Evolutionary conservation across 2,329 filamentous ascomycete genomes (phyloP), one percentile per base, ranked within the genome.

Genomic region (Arthrobotrys musiformis): DNA sequence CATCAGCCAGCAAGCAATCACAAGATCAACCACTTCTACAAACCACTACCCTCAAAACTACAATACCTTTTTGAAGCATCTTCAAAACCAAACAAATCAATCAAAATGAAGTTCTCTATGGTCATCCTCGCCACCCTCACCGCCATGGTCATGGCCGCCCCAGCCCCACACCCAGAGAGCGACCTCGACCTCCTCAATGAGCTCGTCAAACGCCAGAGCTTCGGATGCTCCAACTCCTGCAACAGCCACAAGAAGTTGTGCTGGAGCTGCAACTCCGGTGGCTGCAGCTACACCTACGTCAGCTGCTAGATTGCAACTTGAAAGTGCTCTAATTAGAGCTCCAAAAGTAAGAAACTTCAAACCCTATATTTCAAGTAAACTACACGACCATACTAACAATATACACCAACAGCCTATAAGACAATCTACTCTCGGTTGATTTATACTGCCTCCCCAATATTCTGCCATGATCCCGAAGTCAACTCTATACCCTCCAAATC

Each of bases 31-130:
- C 9, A 46, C 35, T 4, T 28, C 37, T 26, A n/a, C 26, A 33
- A 46, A 35, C 54, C 15, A 61, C 8, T 22, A 48, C 42, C 28
- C 35, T 24, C 13, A 40, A 54, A 11, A 46, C 5, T 26, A 4
- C n/a, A 56, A n/a, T 4, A 37, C 15, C 7, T 58, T 19, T 58
- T 58, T 24, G 33, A 58, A 58, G 50, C 22, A 33, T 24, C 30
- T 24, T 15, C 22, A 58, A 54, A 30, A 15, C 30, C 19, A 70
- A 61, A n/a, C n/a, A 15, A 61, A 61, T 44, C 19, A 61, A 28
- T n/a, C 30, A 73, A 66, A 50, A 73, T 73, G 69, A 73, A 73
- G 69, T 52, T 73, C 60, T 73, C 69, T 30, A 13, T 66, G 28
- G 33, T 73, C 28, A 52, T 73, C 44, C 22, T 73, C 24, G 30